Conservation (phyloP, 2,329 filamentous ascomycete genomes). For the Penicillium italicum region DNA sequence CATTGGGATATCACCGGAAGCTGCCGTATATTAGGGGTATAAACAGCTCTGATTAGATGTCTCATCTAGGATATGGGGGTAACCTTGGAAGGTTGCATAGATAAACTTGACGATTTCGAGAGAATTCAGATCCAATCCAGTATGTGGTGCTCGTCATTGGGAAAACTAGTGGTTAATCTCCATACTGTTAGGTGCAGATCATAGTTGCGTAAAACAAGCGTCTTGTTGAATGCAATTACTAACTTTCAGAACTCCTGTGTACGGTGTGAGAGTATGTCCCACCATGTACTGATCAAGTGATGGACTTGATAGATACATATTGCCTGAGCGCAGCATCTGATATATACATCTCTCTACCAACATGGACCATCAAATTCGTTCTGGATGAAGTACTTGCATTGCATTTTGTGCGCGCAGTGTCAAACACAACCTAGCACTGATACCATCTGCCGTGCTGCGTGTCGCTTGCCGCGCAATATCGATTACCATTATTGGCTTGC, state of each 20-base stretch:
- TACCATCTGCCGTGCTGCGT: conserved; percentile 6
- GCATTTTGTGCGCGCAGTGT: neutral
- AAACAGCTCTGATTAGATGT: neutral
- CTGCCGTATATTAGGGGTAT: neutral
- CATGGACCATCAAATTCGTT: neutral
- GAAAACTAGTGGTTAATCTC: neutral
- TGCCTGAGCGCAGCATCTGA: neutral
- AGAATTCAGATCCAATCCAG: neutral
- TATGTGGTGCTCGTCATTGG: neutral
- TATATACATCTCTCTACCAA: neutral
- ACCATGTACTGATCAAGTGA: conserved; percentile 3
- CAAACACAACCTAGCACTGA: neutral
- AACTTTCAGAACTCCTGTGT: neutral
- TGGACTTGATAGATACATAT: neutral
- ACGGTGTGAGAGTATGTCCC: neutral
- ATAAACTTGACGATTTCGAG: neutral
- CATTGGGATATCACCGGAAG: conserved; percentile 15
- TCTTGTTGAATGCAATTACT: neutral
- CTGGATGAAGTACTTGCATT: neutral
- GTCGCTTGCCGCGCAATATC: neutral
- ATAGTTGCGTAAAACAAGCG: neutral
- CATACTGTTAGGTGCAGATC: no score
- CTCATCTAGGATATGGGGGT: neutral
- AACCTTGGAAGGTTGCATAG: neutral
- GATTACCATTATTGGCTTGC: neutral